A percentile compares a stretch with the other conserved stretches of the same genome.
phyloP scores from a whole-genome alignment of 148 eudicot genomes.

The Camellia lanceoleosa region DNA sequence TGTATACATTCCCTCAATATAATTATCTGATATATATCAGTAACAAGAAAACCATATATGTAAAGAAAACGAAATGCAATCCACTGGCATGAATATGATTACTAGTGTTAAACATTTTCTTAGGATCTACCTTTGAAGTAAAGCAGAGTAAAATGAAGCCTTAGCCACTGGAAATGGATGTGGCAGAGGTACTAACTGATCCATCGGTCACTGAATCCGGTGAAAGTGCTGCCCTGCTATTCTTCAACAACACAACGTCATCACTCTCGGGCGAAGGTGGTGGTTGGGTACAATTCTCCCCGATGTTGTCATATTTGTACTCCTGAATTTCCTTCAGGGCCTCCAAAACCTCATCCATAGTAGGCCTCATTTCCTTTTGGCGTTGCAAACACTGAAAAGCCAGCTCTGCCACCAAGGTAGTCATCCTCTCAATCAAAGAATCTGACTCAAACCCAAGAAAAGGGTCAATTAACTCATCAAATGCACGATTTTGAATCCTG shows the following conservation, averaged over 20 bases:
- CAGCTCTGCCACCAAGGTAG: constrained; percentile 40
- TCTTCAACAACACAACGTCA: constrained; percentile 22
- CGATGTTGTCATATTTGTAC: neutral
- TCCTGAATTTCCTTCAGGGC: constrained; percentile 5
- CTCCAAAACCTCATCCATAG: neutral
- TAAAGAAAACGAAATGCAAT: neutral
- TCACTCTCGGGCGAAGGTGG: constrained; percentile 16
- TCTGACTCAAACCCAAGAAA: constrained; percentile 28
- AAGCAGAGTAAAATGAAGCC: neutral
- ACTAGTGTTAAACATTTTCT: neutral
- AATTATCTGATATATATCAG: neutral
- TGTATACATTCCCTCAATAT: neutral
- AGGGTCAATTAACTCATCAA: constrained; percentile 32
- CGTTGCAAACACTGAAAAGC: constrained; percentile 21
- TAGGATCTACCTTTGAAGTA: neutral
- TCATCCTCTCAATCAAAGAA: constrained; percentile 24
- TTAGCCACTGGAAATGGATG: neutral
- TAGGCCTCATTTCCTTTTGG: constrained; percentile 9
- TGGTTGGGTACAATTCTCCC: neutral
- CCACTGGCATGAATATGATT: neutral
- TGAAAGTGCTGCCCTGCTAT: neutral
- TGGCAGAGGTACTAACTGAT: neutral
- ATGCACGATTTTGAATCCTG: constrained; percentile 30
- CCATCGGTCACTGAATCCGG: neutral
- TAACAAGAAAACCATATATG: neutral